These are phyloP conservation scores for Diplodia seriata DNA, from an alignment of 2,329 filamentous ascomycete genomes.

Conservation along the genomic window DNA sequence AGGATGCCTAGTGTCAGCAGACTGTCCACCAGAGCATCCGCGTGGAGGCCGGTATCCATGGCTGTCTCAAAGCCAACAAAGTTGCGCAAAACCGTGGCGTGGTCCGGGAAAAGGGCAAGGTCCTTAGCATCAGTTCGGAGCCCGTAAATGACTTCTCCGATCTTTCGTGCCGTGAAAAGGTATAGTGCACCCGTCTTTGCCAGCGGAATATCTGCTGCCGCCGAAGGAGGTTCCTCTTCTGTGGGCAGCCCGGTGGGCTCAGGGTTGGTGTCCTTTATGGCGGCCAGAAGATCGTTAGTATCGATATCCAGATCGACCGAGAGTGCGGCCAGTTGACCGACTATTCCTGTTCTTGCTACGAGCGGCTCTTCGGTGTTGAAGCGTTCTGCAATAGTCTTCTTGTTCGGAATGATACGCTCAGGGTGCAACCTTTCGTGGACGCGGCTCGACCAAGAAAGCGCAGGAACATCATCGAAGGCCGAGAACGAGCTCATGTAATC, in stretches of 20 bases:
- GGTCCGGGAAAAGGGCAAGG: slow-evolving; percentile 61
- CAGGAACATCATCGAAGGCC: slow-evolving; percentile 55
- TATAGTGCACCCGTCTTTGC: slow-evolving; percentile 63
- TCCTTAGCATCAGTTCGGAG: slow-evolving; percentile 47
- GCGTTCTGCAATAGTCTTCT: slow-evolving; percentile 66
- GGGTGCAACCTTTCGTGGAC: slow-evolving; percentile 74
- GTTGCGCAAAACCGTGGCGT: slow-evolving; percentile 59
- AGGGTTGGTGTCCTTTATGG: slow-evolving; percentile 50
- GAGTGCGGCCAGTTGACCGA: slow-evolving; percentile 76
- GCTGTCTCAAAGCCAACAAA: slow-evolving; percentile 53
- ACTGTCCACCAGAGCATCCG: slow-evolving; percentile 62
- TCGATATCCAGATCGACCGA: slow-evolving; percentile 63
- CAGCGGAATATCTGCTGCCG: slow-evolving; percentile 61
- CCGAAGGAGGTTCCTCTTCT: slow-evolving; percentile 61
- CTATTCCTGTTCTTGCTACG: slow-evolving; percentile 67
- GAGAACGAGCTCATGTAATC: slow-evolving; percentile 68
- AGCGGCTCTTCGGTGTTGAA: slow-evolving; percentile 70
- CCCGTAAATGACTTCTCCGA: slow-evolving; percentile 58
- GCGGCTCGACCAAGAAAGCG: slow-evolving; percentile 60
- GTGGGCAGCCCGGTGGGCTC: slow-evolving; percentile 52
- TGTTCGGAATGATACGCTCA: slow-evolving; percentile 66
- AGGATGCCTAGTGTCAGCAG: slow-evolving; percentile 60
- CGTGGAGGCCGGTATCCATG: slow-evolving; percentile 52
- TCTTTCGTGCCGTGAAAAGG: slow-evolving; percentile 60
- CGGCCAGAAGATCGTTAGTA: slow-evolving; percentile 55